Evolutionary conservation across 192 early-diverging fungal species (phyloP).

Genomic region (Backusella psychrophila): DNA sequence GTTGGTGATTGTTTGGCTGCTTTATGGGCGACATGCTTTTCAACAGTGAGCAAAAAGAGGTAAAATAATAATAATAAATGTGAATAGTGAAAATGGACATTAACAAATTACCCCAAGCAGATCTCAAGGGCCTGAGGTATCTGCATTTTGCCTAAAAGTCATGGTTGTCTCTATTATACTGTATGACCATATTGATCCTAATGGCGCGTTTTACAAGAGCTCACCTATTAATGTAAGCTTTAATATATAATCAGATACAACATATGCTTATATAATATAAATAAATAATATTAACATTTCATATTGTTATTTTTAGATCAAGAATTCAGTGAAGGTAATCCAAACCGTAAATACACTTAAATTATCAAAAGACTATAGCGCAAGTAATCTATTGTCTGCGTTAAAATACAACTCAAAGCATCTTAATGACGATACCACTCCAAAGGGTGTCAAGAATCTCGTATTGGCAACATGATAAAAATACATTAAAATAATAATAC

Average conservation of each 20-base stretch:
- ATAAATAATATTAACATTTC: background rate
- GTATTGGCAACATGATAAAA: slow-evolving; percentile 35
- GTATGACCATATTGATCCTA: slow-evolving; percentile 86
- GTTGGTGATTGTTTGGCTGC: slow-evolving; percentile 76
- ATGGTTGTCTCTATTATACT: slow-evolving; percentile 87
- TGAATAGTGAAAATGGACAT: background rate
- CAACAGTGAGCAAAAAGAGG: slow-evolving; percentile 72
- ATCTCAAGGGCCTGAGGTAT: slow-evolving; percentile 55
- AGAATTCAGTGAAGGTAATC: slow-evolving; percentile 37
- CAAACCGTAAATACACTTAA: slow-evolving; percentile 34
- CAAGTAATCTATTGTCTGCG: slow-evolving; percentile 66
- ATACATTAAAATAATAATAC: background rate
- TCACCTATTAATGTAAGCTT: slow-evolving; percentile 79
- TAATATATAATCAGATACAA: slow-evolving; percentile 4
- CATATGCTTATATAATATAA: background rate
- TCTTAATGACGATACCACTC: slow-evolving; percentile 76
- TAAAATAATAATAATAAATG: background rate
- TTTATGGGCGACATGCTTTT: slow-evolving; percentile 75
- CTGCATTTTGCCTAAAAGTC: slow-evolving; percentile 80
- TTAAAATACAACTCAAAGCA: slow-evolving; percentile 78
- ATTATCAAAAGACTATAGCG: slow-evolving; percentile 28
- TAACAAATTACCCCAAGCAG: slow-evolving; percentile 25
- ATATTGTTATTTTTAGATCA: slow-evolving; percentile 28
- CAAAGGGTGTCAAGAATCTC: slow-evolving; percentile 61
- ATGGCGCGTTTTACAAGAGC: slow-evolving; percentile 72